Percentiles rank a stretch among this genome's conserved stretches.
Evolutionary conservation across 768 basidiomycete species (phyloP).

Genomic region (Naganishia onofrii): DNA sequence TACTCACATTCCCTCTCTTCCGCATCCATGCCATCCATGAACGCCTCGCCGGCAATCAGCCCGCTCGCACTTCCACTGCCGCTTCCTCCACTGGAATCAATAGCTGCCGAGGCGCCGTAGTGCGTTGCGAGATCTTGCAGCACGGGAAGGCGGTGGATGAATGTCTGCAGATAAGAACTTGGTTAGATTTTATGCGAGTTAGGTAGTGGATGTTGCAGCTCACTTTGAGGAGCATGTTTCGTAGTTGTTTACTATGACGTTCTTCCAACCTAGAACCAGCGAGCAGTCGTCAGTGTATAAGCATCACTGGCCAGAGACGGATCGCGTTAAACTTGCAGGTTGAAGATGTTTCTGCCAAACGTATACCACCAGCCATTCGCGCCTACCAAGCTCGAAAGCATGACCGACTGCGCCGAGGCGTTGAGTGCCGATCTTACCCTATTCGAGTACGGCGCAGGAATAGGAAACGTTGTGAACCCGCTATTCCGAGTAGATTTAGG

Average conservation of each 20-base stretch:
- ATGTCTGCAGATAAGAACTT: slow-evolving; percentile 38
- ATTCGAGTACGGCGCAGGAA: slow-evolving; percentile 71
- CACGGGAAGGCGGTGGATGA: slow-evolving; percentile 44
- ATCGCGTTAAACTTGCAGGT: slow-evolving; percentile 64
- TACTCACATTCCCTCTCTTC: slow-evolving; percentile 83
- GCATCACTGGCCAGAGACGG: neutral
- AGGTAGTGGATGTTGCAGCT: slow-evolving; percentile 49
- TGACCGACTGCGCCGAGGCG: slow-evolving; percentile 82
- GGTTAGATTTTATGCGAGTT: neutral
- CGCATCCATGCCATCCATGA: slow-evolving; percentile 87
- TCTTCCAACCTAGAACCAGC: slow-evolving; percentile 68
- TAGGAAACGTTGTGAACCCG: slow-evolving; percentile 83
- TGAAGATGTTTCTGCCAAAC: slow-evolving; percentile 80
- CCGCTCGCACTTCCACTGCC: slow-evolving; percentile 63
- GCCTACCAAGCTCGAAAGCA: slow-evolving; percentile 76
- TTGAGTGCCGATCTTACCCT: slow-evolving; percentile 81
- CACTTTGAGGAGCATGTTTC: slow-evolving; percentile 65
- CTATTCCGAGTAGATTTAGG: slow-evolving; percentile 53
- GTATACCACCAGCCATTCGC: slow-evolving; percentile 88
- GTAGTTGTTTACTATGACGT: slow-evolving; percentile 68
- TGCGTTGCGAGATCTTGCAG: slow-evolving; percentile 49
- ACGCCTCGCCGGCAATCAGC: slow-evolving; percentile 64
- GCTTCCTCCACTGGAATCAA: slow-evolving; percentile 75
- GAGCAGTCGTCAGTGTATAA: neutral
- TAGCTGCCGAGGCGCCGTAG: slow-evolving; percentile 60